A percentile compares a stretch with the other conserved stretches of the same genome.
phyloP scores from a whole-genome alignment of 2,329 filamentous ascomycete species.

The Xylariomycetidae sp. region DNA sequence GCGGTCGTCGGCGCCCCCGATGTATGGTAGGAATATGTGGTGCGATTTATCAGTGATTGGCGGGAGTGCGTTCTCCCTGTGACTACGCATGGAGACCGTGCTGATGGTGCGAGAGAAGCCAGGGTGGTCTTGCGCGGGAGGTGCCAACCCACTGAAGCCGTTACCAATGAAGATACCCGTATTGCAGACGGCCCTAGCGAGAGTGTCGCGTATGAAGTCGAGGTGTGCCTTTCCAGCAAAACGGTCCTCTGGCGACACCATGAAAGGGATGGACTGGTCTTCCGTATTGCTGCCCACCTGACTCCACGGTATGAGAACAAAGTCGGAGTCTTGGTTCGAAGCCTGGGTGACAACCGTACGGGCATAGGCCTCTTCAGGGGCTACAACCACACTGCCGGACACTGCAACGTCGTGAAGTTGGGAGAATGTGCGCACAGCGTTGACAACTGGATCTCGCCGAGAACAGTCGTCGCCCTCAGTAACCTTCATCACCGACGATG shows the following conservation, averaged over 20 bases:
- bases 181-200: constrained; percentile 59
- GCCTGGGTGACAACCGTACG: constrained; percentile 69
- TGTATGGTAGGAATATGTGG: constrained; percentile 81
- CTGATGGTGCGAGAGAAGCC: constrained; percentile 45
- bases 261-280: constrained; percentile 38
- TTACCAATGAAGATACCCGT: constrained; percentile 77
- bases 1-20: constrained; percentile 77
- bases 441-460: constrained; percentile 75
- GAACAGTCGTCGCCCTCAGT: constrained; percentile 72
- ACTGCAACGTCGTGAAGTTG: constrained; percentile 78
- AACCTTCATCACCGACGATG: constrained; percentile 92
- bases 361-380: constrained; percentile 71
- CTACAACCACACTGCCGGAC: constrained; percentile 73
- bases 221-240: constrained; percentile 61
- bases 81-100: constrained; percentile 53
- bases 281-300: constrained; percentile 73
- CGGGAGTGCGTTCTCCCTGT: constrained; percentile 48
- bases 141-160: constrained; percentile 34
- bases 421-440: constrained; percentile 84
- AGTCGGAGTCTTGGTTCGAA: constrained; percentile 62
- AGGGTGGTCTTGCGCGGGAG: constrained; percentile 24
- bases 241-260: constrained; percentile 46
- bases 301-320: constrained; percentile 85
- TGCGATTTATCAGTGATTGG: constrained; percentile 65
- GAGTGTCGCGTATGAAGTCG: constrained; percentile 63